phyloP scores from a whole-genome alignment of 306 rosid genomes.

The Lablab purpureus region DNA sequence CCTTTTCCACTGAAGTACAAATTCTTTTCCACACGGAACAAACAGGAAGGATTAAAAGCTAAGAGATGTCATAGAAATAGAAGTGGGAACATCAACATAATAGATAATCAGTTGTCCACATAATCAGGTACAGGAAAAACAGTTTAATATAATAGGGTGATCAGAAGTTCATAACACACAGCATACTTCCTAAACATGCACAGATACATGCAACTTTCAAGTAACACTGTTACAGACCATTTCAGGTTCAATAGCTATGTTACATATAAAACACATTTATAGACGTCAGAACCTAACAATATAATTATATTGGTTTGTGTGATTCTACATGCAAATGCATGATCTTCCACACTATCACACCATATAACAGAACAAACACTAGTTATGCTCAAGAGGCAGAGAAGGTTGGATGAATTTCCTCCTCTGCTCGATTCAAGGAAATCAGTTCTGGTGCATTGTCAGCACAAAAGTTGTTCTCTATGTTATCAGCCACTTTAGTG shows the following conservation, averaged over 20 bases:
- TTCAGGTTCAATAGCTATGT: constrained; percentile 33
- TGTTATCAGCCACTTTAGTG: constrained; percentile 51
- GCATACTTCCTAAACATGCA: constrained; percentile 13
- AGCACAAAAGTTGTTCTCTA: constrained; percentile 42
- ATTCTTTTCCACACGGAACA: not conserved
- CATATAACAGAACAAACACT: constrained; percentile 12
- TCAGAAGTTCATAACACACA: constrained; percentile 19
- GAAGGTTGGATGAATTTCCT: constrained; percentile 53
- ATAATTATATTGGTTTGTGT: constrained; percentile 21
- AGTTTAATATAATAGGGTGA: not conserved
- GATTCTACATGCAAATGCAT: constrained; percentile 37
- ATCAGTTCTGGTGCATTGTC: constrained; percentile 46
- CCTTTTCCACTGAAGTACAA: not conserved
- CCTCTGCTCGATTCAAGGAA: constrained; percentile 46
- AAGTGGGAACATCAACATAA: constrained; percentile 13
- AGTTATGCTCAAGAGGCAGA: constrained; percentile 44
- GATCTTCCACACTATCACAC: constrained; percentile 18
- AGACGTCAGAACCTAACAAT: constrained; percentile 22
- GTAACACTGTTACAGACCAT: constrained; percentile 27
- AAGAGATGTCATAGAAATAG: not conserved
- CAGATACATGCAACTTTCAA: constrained; percentile 28
- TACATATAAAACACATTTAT: constrained; percentile 12
- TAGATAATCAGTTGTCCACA: constrained; percentile 35
- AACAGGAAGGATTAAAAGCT: not conserved
- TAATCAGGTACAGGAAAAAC: constrained; percentile 16